Conservation (phyloP, 177 flowering plant genomes). For the Vitis hybrid region DNA sequence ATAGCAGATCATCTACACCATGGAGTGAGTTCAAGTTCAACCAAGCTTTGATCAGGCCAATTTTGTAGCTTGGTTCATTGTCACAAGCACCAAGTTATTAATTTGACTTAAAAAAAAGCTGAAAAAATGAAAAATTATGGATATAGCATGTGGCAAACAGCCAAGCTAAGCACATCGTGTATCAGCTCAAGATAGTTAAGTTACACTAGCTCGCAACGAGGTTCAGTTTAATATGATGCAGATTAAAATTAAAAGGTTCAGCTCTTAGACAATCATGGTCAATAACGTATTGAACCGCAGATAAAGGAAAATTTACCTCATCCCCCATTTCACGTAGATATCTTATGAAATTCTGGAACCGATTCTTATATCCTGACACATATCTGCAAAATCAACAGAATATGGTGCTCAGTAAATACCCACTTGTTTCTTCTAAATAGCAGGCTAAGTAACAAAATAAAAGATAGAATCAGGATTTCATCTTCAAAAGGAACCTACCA, state of each 20-base stretch:
- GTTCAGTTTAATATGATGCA: background rate
- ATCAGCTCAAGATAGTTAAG: background rate
- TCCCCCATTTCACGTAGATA: constrained; percentile 98
- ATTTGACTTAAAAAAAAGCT: background rate
- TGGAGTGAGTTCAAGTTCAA: too few species aligned
- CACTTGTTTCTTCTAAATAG: too few species aligned
- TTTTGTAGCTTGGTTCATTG: too few species aligned
- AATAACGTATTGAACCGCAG: background rate
- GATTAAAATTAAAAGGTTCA: background rate
- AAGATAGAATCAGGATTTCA: too few species aligned
- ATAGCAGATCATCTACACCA: too few species aligned
- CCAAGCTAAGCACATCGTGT: too few species aligned
- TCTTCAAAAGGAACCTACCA: too few species aligned
- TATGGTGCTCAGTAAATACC: constrained; percentile 4
- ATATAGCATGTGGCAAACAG: too few species aligned
- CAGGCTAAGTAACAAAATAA: too few species aligned
- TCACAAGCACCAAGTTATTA: too few species aligned
- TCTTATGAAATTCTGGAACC: constrained; percentile 93
- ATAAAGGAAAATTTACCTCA: constrained; percentile 56
- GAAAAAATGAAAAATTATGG: background rate
- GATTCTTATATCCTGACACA: constrained; percentile 92
- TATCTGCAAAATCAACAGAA: constrained; percentile 57
- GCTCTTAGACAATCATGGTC: background rate
- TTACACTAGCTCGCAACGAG: background rate
- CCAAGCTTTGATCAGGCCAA: too few species aligned